Evolutionary conservation across 2,329 filamentous ascomycete species (phyloP), one percentile per base, ranked within the genome.

Genomic region (Cladosporium austrohemisphaericum): DNA sequence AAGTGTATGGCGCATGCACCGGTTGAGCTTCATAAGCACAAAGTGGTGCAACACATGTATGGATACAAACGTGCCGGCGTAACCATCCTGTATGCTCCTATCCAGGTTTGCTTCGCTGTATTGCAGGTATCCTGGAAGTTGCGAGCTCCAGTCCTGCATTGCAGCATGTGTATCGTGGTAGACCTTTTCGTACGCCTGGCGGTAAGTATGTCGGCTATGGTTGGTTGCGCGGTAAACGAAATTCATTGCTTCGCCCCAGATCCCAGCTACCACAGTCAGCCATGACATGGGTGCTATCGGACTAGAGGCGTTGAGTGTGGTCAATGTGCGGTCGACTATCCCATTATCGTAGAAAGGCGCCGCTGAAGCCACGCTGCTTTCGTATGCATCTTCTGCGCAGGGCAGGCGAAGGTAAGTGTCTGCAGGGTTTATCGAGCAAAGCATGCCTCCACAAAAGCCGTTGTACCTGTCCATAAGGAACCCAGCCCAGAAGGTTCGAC

Each of bases 401-500:
- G 86, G 86, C 4, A 89, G 72, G 44, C 81, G 78, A 10, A 86
- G 71, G 58, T 85, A 84, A 33, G 86, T 77, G 52, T 88, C 81
- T 53, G 85, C 78, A 4, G 78, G 71, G 40, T 80, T 78, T 52
- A 88, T 75, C 53, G 79, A 76, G 40, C 74, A 78, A 5, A 68
- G 59, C 14, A 67, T 67, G 23, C 81, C 68, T 50, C 68, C 68
- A 41, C 68, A 81, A 52, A 81, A 76, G 11, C 78, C 78, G 40
- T 79, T 81, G 52, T 84, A 78, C 40, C 83, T 78, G 69, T 89
- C 86, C 64, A 86, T 76, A 57, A 88, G 69, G 57, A 84, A 86
- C 44, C 81, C 77, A 22, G 81, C 79, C 85, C 85, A 90, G 60
- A 88, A 84, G 0, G 84, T 88, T 49, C 86, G 75, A 55, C 85